A percentile compares a stretch with the other conserved stretches of the same genome.
Conservation (phyloP, 192 early-diverging fungal species). For the Phycomyces nitens region DNA sequence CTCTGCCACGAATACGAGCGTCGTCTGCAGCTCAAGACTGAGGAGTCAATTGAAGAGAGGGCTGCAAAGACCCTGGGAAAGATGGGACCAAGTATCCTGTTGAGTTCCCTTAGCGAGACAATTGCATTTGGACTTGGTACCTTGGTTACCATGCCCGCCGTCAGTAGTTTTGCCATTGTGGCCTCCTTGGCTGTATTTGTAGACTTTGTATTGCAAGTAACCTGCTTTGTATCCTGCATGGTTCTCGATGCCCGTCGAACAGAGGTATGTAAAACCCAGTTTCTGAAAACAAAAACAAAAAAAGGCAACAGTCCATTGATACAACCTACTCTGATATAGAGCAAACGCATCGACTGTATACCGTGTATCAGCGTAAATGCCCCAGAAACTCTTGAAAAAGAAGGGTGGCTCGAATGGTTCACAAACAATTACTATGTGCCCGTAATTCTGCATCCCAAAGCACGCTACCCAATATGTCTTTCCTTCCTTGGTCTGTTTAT, state of each 20-base stretch:
- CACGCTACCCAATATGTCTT: slow-evolving; percentile 40
- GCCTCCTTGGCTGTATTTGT: slow-evolving; percentile 63
- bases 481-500: slow-evolving; percentile 53
- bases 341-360: slow-evolving; percentile 48
- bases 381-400: slow-evolving; percentile 40
- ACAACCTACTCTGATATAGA: slow-evolving; percentile 15
- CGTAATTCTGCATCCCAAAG: slow-evolving; percentile 41
- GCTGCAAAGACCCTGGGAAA: slow-evolving; percentile 53
- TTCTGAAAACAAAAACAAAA: too few species aligned
- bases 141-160: slow-evolving; percentile 64
- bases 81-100: slow-evolving; percentile 60
- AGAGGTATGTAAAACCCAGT: slow-evolving; percentile 29
- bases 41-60: slow-evolving; percentile 53
- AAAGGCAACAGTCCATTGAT: too few species aligned
- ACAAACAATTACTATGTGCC: slow-evolving; percentile 54
- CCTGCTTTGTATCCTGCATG: slow-evolving; percentile 57
- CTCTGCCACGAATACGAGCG: slow-evolving; percentile 60
- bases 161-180: slow-evolving; percentile 64
- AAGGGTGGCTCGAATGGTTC: slow-evolving; percentile 44
- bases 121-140: slow-evolving; percentile 61
- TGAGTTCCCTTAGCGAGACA: slow-evolving; percentile 58
- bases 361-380: slow-evolving; percentile 50
- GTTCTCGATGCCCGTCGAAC: slow-evolving; percentile 53
- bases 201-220: slow-evolving; percentile 63
- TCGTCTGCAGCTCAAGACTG: slow-evolving; percentile 29